Base-by-base conservation (phyloP, 2,329 filamentous ascomycete species). In the Huntiella savannae region DNA sequence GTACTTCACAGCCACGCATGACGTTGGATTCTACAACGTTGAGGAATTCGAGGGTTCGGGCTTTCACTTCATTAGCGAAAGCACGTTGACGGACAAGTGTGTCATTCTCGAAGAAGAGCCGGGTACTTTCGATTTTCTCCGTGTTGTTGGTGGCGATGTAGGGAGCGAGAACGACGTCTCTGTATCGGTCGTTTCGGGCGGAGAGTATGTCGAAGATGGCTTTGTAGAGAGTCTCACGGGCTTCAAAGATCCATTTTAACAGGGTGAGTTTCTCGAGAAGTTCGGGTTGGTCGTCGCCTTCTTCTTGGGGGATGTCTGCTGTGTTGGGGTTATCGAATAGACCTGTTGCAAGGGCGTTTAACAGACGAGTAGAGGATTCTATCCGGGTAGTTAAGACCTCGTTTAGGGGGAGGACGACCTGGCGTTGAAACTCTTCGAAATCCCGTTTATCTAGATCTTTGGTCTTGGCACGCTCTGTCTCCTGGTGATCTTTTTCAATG, bases 181-280 rank as follows among this genome's bases (percentile, higher is more conserved):
- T 78, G 60, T 94, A 96, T 33, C 84, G 79, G 49, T 86, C 74
- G 56, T 94, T 91, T 44, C 87, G 81, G 58, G 87, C 83, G 15
- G 77, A 79, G 33, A 94, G 73, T 8, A 96, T 65, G 54, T 92
- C 82, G 57, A 85, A 94, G 45, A 88, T 73, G 55, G 85, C 82
- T 38, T 83, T 78, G 62, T 96, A 80, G 6, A 96, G 69, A 40
- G 74, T 71, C 62, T 98, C 91, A n/a, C 87, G 78, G 1, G 82
- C 81, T 59, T 98, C 91, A 55, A 95, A 96, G 6, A 96, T 77
- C 87, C 91, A 96, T 57, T 96, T 98, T 11, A 96, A 69, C 41
- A 95, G 73, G 0, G 88, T 96, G 10, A 98, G 69, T 62, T 94
- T 93, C 61, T 98, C 91, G 2, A 96, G 67, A 0, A 96, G 70